A percentile compares a stretch with the other conserved stretches of the same genome.
Conservation (phyloP, 2,329 filamentous ascomycete species). For the Epichloe amarillans region DNA sequence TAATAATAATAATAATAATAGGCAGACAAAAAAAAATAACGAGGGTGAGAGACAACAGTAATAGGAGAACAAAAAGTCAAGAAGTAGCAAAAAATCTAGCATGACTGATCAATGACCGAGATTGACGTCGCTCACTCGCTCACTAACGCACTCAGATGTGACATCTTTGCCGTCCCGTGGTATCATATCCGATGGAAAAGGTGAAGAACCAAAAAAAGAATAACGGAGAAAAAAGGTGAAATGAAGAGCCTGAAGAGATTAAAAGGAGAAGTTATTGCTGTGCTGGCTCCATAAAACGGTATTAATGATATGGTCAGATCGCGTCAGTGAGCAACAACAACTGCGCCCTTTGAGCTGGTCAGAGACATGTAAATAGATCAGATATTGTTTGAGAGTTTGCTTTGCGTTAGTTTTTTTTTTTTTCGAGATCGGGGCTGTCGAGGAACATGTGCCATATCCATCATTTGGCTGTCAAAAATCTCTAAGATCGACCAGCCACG, state of each 20-base stretch:
- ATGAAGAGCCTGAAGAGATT: conserved; percentile 5
- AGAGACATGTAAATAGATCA: not conserved
- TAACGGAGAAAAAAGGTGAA: conserved; percentile 5
- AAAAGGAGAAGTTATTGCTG: not conserved
- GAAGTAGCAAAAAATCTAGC: conserved; percentile 5
- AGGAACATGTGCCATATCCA: not conserved
- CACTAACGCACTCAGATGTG: conserved; percentile 2
- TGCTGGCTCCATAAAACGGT: not conserved
- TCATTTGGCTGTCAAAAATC: conserved; percentile 5
- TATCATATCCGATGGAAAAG: conserved; percentile 13
- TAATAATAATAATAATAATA: conserved; percentile 3
- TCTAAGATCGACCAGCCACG: conserved; percentile 12
- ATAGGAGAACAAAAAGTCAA: conserved; percentile 9
- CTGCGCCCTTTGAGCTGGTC: not conserved
- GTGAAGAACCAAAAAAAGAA: conserved; percentile 3
- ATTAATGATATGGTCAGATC: not conserved
- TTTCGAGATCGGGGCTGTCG: not conserved
- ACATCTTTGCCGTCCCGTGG: conserved; percentile 10
- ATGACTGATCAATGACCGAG: conserved; percentile 6
- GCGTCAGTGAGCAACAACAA: not conserved
- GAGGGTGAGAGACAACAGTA: not conserved
- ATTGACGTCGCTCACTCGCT: conserved; percentile 1
- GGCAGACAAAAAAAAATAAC: conserved; percentile 7
- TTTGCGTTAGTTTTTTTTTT: too few species aligned
- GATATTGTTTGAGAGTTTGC: not conserved